Conservation (phyloP, 208 protist species). For the Angomonas desouzai region DNA sequence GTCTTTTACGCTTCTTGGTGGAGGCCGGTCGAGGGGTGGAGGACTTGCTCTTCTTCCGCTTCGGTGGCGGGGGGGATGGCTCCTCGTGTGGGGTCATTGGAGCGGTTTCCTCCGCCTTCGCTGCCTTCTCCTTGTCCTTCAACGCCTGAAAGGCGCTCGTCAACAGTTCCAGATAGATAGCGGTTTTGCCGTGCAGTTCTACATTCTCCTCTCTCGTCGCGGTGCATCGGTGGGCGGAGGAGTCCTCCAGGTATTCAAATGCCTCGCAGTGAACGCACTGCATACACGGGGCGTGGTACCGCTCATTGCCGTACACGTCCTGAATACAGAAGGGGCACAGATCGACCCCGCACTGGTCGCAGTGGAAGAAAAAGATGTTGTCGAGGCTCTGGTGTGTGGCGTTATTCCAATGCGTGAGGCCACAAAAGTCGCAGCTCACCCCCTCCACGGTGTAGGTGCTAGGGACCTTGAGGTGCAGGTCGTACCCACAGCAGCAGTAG, state of each 20-base stretch:
- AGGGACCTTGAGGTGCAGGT: slow-evolving; percentile 25
- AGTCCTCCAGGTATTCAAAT: slow-evolving; percentile 34
- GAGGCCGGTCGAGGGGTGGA: neutral
- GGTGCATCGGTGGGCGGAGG: slow-evolving; percentile 36
- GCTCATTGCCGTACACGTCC: slow-evolving; percentile 48
- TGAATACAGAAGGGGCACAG: slow-evolving; percentile 54
- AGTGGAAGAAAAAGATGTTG: slow-evolving; percentile 51
- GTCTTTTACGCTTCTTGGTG: neutral
- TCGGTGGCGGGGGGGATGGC: neutral
- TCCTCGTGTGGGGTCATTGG: no score
- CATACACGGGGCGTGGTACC: slow-evolving; percentile 78
- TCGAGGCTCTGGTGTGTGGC: neutral
- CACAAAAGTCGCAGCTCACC: slow-evolving; percentile 86
- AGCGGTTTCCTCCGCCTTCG: slow-evolving; percentile 6
- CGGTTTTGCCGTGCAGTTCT: neutral
- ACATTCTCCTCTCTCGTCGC: slow-evolving; percentile 18
- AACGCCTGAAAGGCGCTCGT: neutral
- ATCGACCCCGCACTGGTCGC: slow-evolving; percentile 59
- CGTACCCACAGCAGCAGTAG: slow-evolving; percentile 64
- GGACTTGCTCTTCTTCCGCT: neutral
- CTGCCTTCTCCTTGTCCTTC: neutral
- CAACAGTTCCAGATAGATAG: neutral
- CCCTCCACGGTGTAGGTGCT: slow-evolving; percentile 60
- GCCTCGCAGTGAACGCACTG: slow-evolving; percentile 53
- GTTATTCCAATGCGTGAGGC: slow-evolving; percentile 58